Conservation (phyloP, 768 basidiomycete genomes). For the Podaxis carcinomalis region DNA sequence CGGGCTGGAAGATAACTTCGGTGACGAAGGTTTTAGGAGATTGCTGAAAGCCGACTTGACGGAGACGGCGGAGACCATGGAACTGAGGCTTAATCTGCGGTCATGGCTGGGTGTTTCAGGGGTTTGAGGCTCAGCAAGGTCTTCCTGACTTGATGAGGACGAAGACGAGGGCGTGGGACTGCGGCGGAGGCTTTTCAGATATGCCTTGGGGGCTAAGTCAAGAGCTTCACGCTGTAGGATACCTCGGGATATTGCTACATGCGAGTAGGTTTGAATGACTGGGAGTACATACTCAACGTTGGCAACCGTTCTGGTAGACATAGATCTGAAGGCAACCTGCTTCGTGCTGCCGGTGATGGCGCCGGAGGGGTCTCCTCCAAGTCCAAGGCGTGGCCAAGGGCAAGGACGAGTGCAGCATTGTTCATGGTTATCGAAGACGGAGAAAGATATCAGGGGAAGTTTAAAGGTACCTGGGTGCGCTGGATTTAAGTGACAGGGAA, state of each 20-base stretch:
- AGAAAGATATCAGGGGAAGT: not conserved
- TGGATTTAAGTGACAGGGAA: not conserved
- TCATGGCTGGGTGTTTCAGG: slow-evolving; percentile 10
- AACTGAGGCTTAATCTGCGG: slow-evolving; percentile 18
- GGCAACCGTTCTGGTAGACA: slow-evolving; percentile 72
- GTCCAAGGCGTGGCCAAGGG: slow-evolving; percentile 27
- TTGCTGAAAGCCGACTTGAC: slow-evolving; percentile 14
- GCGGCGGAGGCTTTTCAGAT: slow-evolving; percentile 27
- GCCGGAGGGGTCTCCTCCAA: not conserved
- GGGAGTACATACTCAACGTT: slow-evolving; percentile 44
- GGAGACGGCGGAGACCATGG: slow-evolving; percentile 17
- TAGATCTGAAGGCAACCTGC: slow-evolving; percentile 41
- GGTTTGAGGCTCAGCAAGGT: not conserved
- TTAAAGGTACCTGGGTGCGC: not conserved
- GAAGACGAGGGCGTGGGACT: not conserved
- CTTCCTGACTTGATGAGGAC: not conserved
- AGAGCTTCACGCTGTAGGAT: slow-evolving; percentile 73
- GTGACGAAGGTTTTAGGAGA: slow-evolving; percentile 11
- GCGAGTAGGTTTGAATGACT: not conserved
- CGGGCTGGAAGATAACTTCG: slow-evolving; percentile 3
- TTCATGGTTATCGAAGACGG: slow-evolving; percentile 42
- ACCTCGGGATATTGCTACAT: slow-evolving; percentile 32
- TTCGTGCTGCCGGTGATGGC: slow-evolving; percentile 25
- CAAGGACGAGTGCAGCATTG: slow-evolving; percentile 38
- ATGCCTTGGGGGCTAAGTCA: slow-evolving; percentile 48